Evolutionary conservation across 192 early-diverging fungal species (phyloP), one percentile per base, ranked within the genome.

Genomic region (Umbelopsis isabellina): DNA sequence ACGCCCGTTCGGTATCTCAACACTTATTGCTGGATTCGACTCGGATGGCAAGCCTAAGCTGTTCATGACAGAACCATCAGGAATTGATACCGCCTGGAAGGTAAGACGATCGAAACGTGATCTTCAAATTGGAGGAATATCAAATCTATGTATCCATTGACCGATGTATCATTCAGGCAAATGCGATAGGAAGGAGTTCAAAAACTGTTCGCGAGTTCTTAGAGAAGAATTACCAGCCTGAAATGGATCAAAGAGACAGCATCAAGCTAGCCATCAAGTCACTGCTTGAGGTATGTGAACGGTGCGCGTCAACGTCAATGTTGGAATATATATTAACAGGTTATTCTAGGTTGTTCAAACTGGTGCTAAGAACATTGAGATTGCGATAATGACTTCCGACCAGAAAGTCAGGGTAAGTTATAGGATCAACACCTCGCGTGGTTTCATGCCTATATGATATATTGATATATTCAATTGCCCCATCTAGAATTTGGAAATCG

Each of bases 361-460:
- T 4, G 97, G 97, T 46, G 93, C 97, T 67, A 99, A 99, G 88
- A 99, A 99, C 79, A 99, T 99, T 83, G 97, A 99, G 76, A 91
- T 99, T 75, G 92, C 94, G 15, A 84, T 94, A 21, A 96, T 98
- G 92, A 93, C 91, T 46, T 73, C 82, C 20, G 91, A 95, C 70
- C 84, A 88, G 65, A 78, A 85, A 25, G 75, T 91, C 16, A 88
- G 89, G 84, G 91, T 93, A 81, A 65, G 69, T 9, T 46, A 27
- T 18, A 1, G 22, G 47, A 49, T 44, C 0, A 49, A 37, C 12
- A 15, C 21, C 16, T 18, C 20, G 48, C 7, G 13, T 13, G 23
- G 6, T n/a, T 15, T n/a, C n/a, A 46, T 3, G 27, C 3, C 27
- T 30, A 30, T 30, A 30, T 30, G 2, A 11, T 69, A 5, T 41